Base-by-base conservation (phyloP, 2,329 filamentous ascomycete genomes). In the Ceratocystis destructans region DNA sequence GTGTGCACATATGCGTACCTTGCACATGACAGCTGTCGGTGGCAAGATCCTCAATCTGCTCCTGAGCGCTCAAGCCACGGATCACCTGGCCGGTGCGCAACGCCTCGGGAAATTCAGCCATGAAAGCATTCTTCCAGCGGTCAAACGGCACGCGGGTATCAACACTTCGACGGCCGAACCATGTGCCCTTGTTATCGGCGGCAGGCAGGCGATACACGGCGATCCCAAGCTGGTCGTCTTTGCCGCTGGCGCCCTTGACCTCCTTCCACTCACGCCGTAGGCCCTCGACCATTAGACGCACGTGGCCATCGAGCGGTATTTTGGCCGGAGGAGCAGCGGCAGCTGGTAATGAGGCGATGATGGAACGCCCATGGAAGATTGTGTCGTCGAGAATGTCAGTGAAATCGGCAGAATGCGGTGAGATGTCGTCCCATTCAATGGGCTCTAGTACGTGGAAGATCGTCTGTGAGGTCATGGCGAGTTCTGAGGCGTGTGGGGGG, bases 261-360 rank as follows among this genome's bases (percentile, higher is more conserved):
- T 90, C 87, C 74, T 95, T 96, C 91, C 93, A 96, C 75, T 90
- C 83, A 72, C 88, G 88, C 67, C 86, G 85, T n/a, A 96, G 76
- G 22, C 81, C 77, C 33, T 77, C 78, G 41, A 84, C 71, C 17
- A 74, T 70, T 31, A 68, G 31, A n/a, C 33, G 79, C 10, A 48
- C 63, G 44, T 68, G 66, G 31, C 48, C 50, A 1, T 57, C 48
- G 64, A 59, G 83, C 10, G 79, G 75, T 17, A 50, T 78, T 80
- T 69, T 74, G 79, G 67, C 71, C 8, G 74, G 67, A 73, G 77
- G 73, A 73, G 75, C 70, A 70, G 73, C 71, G 77, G 77, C 73
- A 6, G 80, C 63, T 75, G 90, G 90, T 1, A 96, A 82, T 5
- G 90, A 93, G 72, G 92, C 88, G 71, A 88, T 78, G 66, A 95